Base-by-base conservation (phyloP, 768 basidiomycete species). In the Naematelia encephala region DNA sequence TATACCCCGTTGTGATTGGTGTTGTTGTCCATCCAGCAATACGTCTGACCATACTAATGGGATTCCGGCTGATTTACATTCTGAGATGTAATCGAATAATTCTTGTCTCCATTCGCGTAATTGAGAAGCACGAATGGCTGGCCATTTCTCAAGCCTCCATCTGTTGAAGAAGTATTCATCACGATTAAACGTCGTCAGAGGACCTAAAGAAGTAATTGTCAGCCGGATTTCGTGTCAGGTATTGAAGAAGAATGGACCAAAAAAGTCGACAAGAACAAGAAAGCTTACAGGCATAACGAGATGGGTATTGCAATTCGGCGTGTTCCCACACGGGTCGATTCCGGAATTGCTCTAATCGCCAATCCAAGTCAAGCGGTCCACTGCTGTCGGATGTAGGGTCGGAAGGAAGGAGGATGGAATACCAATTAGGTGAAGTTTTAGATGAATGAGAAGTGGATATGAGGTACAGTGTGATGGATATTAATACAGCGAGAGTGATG, bases 161-260 rank as follows among this genome's bases (percentile, higher is more conserved):
- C 67, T 62, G 48, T 73, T 75, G 60, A 68, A 69, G 51, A 71
- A 74, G 58, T 74, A 72, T 16, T 61, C 67, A 53, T 74, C 66
- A 39, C 73, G 49, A 39, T 52, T 29, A 23, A 52, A 27, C 25
- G 51, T 52, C 19, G 25, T 29, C 51, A 52, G n/a, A 16, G 51
- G 51, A 23, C 51, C 51, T 52, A 28, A 3, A 16, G 11, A n/a
- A 43, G 11, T 43, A 43, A n/a, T 43, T 43, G 11, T 43, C 19
- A n/a, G 39, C n/a, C n/a, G n/a, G n/a, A n/a, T n/a, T n/a, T 39
- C 34, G 34, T 8, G 34, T 39, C 34, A 39, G 34, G 8, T 8
- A 8, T 8, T 39, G 34, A 8, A 39, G 34, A 16, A 39, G 34
- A 39, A 16, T 8, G 34, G 16, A 39, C 34, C 8, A 39, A 39